Percentiles rank a stretch among this genome's conserved stretches.
Conservation (phyloP, 768 basidiomycete genomes). For the Trichaptum fuscoviolaceum region DNA sequence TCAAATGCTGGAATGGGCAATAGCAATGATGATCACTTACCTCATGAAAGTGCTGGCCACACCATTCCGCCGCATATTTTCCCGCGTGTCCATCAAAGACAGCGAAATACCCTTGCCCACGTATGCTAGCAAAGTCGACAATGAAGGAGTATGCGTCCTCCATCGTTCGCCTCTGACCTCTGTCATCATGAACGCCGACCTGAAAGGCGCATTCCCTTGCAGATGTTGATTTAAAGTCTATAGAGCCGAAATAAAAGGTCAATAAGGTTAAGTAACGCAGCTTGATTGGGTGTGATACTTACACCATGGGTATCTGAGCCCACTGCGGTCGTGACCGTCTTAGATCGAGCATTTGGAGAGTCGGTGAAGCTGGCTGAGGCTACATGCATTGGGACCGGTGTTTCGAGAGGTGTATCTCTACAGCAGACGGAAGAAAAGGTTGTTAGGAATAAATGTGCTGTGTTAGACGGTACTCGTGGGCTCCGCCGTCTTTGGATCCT, state of each 20-base stretch:
- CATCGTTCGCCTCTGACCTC: conserved; percentile 88
- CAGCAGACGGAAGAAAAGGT: no score
- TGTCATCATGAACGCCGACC: conserved; percentile 80
- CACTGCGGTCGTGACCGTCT: conserved; percentile 74
- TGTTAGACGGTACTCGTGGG: no score
- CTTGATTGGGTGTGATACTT: no score
- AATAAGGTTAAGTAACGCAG: no score
- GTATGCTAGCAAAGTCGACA: conserved; percentile 87
- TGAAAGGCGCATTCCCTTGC: conserved; percentile 58
- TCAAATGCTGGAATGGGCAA: no score
- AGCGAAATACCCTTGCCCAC: conserved; percentile 97
- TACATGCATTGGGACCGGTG: neutral
- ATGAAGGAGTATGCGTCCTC: conserved; percentile 97
- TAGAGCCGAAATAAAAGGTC: no score
- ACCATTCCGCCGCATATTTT: conserved; percentile 99
- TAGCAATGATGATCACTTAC: conserved; percentile 40
- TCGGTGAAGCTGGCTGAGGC: conserved; percentile 39
- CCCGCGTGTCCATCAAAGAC: conserved; percentile 99
- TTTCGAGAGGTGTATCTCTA: neutral
- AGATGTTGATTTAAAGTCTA: conserved; percentile 78
- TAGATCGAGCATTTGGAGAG: conserved; percentile 75
- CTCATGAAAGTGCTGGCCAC: conserved; percentile 93
- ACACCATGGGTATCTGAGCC: conserved; percentile 74
- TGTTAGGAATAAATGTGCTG: no score
- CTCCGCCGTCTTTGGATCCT: no score